A percentile compares a stretch with the other conserved stretches of the same genome.
These are phyloP conservation scores for Paramecium octaurelia DNA, from an alignment of 73 alveolate species.

Conservation along the genomic window DNA sequence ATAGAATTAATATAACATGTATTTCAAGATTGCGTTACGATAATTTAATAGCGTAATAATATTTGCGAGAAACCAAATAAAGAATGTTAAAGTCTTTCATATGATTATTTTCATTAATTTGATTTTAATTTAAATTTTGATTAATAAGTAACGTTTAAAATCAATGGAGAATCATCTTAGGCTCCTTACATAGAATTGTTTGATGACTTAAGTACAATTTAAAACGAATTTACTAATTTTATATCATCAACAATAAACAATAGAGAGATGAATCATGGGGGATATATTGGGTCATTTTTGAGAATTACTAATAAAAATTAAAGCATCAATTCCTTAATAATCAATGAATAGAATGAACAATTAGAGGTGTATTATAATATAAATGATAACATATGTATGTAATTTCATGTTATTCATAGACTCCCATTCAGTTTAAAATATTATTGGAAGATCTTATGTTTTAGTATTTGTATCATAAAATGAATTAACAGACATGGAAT, in stretches of 20 bases:
- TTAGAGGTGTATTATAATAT: not conserved
- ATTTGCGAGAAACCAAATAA: not conserved
- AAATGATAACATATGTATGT: conserved; percentile 1
- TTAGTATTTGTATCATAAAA: not conserved
- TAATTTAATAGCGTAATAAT: not conserved
- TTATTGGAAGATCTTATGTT: not conserved
- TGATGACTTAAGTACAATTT: not conserved
- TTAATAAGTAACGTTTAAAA: not conserved
- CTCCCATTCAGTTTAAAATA: not conserved
- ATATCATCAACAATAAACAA: not conserved
- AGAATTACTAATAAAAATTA: not conserved
- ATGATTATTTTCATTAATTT: not conserved
- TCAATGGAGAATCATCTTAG: not conserved
- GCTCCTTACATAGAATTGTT: not conserved
- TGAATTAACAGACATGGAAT: not conserved
- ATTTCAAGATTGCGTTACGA: not conserved
- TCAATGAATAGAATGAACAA: not conserved
- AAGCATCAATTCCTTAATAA: not conserved
- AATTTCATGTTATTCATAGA: not conserved
- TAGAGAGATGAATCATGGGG: conserved; percentile 41
- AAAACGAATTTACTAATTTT: not conserved
- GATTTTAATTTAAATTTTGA: not conserved
- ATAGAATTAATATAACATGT: not conserved
- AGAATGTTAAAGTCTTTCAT: not conserved
- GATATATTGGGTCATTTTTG: conserved; percentile 21